phyloP scores from a whole-genome alignment of 2,329 filamentous ascomycete genomes.

The Neospermospora avenae region DNA sequence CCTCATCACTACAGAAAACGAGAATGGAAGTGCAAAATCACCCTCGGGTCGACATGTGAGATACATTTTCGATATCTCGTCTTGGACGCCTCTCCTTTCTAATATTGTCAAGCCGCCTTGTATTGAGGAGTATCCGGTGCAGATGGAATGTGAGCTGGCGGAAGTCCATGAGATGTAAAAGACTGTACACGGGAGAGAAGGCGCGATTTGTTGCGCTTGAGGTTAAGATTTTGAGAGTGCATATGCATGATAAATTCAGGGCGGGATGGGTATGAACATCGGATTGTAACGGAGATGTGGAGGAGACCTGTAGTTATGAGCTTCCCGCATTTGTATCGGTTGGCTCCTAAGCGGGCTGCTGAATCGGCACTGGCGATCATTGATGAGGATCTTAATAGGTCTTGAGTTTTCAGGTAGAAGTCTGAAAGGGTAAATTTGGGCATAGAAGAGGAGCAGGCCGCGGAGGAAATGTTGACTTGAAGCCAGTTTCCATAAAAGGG shows the following conservation, averaged over 20 bases:
- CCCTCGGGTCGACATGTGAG: too few species aligned
- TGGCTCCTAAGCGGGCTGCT: constrained; percentile 26
- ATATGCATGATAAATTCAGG: constrained; percentile 36
- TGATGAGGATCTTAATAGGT: constrained; percentile 35
- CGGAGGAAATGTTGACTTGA: too few species aligned
- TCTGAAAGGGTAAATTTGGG: too few species aligned
- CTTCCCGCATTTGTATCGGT: constrained; percentile 43
- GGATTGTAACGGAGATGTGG: constrained; percentile 41
- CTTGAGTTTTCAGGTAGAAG: not conserved
- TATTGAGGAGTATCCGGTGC: constrained; percentile 40
- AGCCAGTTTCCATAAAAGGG: too few species aligned
- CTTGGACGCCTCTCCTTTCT: too few species aligned
- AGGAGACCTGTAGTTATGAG: constrained; percentile 43
- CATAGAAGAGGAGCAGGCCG: too few species aligned
- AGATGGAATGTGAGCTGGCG: constrained; percentile 42
- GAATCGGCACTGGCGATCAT: constrained; percentile 29
- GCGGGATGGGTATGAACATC: constrained; percentile 34
- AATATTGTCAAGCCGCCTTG: constrained; percentile 27
- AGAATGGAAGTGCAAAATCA: too few species aligned
- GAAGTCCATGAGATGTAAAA: constrained; percentile 34
- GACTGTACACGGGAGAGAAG: constrained; percentile 27
- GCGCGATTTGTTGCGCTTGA: constrained; percentile 35
- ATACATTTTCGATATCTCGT: too few species aligned
- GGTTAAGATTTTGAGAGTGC: constrained; percentile 37
- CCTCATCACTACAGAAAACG: too few species aligned